Conservation (phyloP, 2,329 filamentous ascomycete species). For the Sclerotinia trifoliorum region DNA sequence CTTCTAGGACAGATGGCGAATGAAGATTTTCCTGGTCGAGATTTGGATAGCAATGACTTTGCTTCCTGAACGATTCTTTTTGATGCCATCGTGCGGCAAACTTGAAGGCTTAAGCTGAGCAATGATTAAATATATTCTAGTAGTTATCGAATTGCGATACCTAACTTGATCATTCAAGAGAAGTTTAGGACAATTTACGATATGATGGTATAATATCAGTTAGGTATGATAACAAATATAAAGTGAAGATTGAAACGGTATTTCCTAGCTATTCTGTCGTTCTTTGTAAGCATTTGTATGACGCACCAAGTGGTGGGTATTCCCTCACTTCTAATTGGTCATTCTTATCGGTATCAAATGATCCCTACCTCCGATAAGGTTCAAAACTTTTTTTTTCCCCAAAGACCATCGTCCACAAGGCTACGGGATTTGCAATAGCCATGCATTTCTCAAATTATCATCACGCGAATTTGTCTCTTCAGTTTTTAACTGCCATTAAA, state of each 20-base stretch:
- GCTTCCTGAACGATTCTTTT: conserved; percentile 31
- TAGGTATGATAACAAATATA: neutral
- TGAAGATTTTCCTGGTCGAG: conserved; percentile 35
- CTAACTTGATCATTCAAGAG: neutral
- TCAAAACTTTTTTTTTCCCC: conserved; percentile 1
- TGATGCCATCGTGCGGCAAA: conserved; percentile 29
- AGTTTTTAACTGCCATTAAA: neutral
- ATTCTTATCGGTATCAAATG: neutral
- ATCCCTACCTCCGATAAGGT: conserved; percentile 1
- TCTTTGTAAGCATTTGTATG: conserved; percentile 17
- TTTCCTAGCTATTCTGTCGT: neutral
- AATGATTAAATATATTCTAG: neutral
- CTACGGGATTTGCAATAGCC: neutral
- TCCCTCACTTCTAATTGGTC: neutral
- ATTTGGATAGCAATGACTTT: conserved; percentile 30
- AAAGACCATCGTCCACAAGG: neutral
- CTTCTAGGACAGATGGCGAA: conserved; percentile 35
- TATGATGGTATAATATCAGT: too few species aligned
- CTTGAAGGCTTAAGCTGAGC: neutral
- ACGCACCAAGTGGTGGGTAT: conserved; percentile 7
- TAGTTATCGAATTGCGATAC: neutral
- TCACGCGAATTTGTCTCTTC: neutral
- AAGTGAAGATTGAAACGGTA: conserved; percentile 7
- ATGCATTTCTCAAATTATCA: conserved; percentile 5
- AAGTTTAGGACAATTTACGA: too few species aligned